Evolutionary conservation across 2,329 filamentous ascomycete genomes (phyloP).

Genomic region (Penicillium vulpinum): DNA sequence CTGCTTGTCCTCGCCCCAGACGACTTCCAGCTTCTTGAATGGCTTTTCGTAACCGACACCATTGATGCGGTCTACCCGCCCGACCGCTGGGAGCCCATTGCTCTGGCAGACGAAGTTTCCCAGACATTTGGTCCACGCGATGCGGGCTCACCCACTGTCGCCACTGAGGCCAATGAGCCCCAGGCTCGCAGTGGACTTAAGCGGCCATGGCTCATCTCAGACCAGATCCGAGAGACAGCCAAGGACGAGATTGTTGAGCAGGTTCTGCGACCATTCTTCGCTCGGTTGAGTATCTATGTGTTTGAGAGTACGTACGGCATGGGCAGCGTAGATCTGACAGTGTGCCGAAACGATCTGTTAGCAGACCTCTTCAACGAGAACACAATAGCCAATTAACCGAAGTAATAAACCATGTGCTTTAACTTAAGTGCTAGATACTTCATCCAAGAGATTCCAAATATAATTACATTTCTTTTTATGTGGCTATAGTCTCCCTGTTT

Average conservation of each 20-base stretch:
- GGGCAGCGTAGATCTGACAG: constrained; percentile 65
- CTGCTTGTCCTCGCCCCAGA: constrained; percentile 85
- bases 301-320: constrained; percentile 94
- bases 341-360: constrained; percentile 64
- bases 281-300: constrained; percentile 84
- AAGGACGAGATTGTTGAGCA: constrained; percentile 68
- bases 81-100: constrained; percentile 65
- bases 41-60: constrained; percentile 96
- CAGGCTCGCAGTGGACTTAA: constrained; percentile 30
- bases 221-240: constrained; percentile 54
- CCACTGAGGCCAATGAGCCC: constrained; percentile 32
- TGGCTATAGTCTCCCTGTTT: neutral
- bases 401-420: constrained; percentile 10
- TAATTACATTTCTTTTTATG: neutral
- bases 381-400: constrained; percentile 49
- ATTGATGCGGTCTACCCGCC: constrained; percentile 92
- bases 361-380: constrained; percentile 78
- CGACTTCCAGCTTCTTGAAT: constrained; percentile 97
- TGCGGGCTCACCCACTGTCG: constrained; percentile 25
- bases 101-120: constrained; percentile 80
- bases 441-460: constrained; percentile 4
- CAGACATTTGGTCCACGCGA: constrained; percentile 65
- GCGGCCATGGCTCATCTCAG: constrained; percentile 45
- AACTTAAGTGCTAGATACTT: constrained; percentile 5
- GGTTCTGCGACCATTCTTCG: constrained; percentile 83